Evolutionary conservation across 768 basidiomycete species (phyloP), one percentile per base, ranked within the genome.

Genomic region (Clathrus columnatus): DNA sequence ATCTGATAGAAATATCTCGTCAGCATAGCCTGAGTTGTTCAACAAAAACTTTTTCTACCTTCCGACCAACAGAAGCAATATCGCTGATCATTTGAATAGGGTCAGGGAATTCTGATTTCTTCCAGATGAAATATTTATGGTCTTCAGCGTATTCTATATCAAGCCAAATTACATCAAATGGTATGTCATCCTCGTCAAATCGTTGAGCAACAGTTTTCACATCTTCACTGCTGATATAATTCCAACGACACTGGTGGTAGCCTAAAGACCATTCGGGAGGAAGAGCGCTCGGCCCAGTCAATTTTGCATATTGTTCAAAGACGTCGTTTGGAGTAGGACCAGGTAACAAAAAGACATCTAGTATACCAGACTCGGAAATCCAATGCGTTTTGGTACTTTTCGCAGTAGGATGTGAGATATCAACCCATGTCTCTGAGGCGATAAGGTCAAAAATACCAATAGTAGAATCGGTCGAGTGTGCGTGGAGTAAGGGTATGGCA

Each of bases 161-260:
- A 43, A 97, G 78, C 95, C 94, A 97, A 65, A 97, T 85, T 2
- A 94, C 92, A 64, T 97, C 95, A 11, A 98, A 82, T 0, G 96
- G 96, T 56, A 97, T 91, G 62, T 95, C 88, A 42, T 86, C 89
- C 61, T 94, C 90, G 57, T 99, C 96, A 63, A 99, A 96, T 50
- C 85, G 76, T 64, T 73, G 78, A 69, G 94, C 87, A 7, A 98
- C 91, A 4, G 79, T 75, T 10, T 91, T 77, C 7, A 99, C 77
- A 67, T 97, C 96, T 10, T 87, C 82, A 24, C 89, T 84, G 70
- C 84, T 89, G 60, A 95, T 77, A 64, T 99, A 98, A 67, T 99
- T 98, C 96, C 96, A 98, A 30, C 96, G 76, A 67, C 95, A 98
- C 67, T 98, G 96, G 69, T 98, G 96, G 64, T 99, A 95, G 0